These are phyloP conservation scores for Coelastrella sp. DNA, from an alignment of 139 green algal genomes.

Conservation along the genomic window DNA sequence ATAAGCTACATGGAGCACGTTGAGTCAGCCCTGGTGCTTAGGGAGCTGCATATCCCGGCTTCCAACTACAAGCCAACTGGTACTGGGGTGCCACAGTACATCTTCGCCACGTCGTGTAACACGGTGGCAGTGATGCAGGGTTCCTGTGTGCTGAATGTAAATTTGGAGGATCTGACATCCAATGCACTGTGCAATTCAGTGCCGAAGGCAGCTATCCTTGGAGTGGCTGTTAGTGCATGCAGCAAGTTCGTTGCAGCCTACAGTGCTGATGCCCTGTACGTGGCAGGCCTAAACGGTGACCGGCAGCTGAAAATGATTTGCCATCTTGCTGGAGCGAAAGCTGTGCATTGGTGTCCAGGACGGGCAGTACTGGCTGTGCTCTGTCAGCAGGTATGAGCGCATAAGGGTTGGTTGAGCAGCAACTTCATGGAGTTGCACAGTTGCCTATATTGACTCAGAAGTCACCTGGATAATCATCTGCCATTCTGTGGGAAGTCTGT, in stretches of 20 bases:
- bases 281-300: background rate
- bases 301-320: background rate
- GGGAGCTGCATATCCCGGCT: background rate
- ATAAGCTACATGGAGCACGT: background rate
- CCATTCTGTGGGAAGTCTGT: background rate
- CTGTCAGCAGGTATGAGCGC: conserved; percentile 23
- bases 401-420: background rate
- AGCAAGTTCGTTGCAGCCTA: conserved; percentile 13
- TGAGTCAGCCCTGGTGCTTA: background rate
- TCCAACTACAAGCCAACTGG: background rate
- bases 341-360: conserved; percentile 13
- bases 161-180: background rate
- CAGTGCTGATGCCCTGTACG: background rate
- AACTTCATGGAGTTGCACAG: background rate
- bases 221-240: background rate
- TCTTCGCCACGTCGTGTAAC: background rate
- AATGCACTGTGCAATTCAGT: background rate
- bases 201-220: background rate
- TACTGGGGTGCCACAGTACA: background rate
- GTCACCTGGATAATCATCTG: background rate
- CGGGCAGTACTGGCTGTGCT: background rate
- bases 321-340: background rate
- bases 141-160: background rate
- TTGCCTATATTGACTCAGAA: background rate
- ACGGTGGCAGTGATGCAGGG: background rate